These are phyloP conservation scores for Takakia lepidozioides DNA, from an alignment of 225 moss, liverwort and hornwort species.

Conservation along the genomic window DNA sequence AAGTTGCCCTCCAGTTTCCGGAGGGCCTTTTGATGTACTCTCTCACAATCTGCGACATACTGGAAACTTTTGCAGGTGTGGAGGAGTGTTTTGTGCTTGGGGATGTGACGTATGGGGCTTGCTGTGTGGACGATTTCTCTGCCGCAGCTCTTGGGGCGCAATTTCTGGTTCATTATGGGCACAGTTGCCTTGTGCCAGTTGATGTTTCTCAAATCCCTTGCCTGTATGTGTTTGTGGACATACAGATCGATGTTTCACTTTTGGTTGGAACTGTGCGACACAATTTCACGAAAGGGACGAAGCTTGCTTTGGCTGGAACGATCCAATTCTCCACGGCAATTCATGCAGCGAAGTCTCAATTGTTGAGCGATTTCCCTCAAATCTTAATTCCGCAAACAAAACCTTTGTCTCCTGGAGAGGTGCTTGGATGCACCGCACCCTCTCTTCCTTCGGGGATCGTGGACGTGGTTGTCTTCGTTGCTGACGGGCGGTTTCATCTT, in stretches of 20 bases:
- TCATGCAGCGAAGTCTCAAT: slow-evolving; percentile 56
- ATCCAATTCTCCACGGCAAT: slow-evolving; percentile 90
- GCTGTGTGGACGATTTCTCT: slow-evolving; percentile 95
- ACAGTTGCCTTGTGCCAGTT: slow-evolving; percentile 88
- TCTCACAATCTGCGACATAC: slow-evolving; percentile 81
- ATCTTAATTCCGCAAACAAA: slow-evolving; percentile 72
- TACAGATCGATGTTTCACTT: slow-evolving; percentile 78
- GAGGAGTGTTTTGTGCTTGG: slow-evolving; percentile 88
- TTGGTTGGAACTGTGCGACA: slow-evolving; percentile 60
- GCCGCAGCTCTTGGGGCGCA: slow-evolving; percentile 78
- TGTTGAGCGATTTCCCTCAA: slow-evolving; percentile 46
- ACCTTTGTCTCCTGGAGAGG: slow-evolving; percentile 91
- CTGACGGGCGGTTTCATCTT: slow-evolving; percentile 90
- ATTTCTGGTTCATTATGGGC: slow-evolving; percentile 89
- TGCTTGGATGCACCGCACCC: slow-evolving; percentile 92
- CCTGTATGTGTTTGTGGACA: slow-evolving; percentile 95
- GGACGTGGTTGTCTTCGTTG: slow-evolving; percentile 74
- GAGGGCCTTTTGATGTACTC: slow-evolving; percentile 87
- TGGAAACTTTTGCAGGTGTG: slow-evolving; percentile 81
- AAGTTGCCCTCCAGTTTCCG: slow-evolving; percentile 85
- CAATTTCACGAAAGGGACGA: slow-evolving; percentile 48
- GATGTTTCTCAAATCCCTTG: slow-evolving; percentile 84
- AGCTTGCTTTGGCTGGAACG: slow-evolving; percentile 80
- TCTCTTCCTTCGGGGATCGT: slow-evolving; percentile 47
- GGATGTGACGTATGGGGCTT: slow-evolving; percentile 94